Conservation (phyloP, 768 basidiomycete species). For the Lentinula sp. region DNA sequence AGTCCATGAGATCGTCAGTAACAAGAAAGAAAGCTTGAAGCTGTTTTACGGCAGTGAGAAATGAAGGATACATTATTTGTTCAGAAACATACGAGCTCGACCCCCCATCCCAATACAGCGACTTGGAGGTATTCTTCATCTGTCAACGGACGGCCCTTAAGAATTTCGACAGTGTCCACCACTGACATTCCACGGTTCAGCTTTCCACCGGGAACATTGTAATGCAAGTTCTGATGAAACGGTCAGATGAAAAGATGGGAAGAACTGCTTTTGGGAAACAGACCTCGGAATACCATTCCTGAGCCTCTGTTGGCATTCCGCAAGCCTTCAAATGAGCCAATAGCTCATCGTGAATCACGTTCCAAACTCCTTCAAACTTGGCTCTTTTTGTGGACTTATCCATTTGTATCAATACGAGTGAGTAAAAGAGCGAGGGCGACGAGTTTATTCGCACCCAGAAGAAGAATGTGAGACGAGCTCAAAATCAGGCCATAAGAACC, state of each 20-base stretch:
- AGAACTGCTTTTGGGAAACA: constrained; percentile 17
- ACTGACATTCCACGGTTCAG: constrained; percentile 94
- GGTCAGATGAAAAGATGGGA: not conserved
- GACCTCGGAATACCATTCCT: constrained; percentile 82
- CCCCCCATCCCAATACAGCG: constrained; percentile 90
- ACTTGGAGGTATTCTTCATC: constrained; percentile 88
- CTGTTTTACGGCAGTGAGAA: constrained; percentile 28
- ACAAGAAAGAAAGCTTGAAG: constrained; percentile 98
- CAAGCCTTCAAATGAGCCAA: constrained; percentile 58
- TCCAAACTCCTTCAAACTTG: constrained; percentile 72
- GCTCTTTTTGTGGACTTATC: constrained; percentile 41
- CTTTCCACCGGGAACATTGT: constrained; percentile 96
- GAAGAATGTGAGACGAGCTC: too few species aligned
- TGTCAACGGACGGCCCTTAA: constrained; percentile 63
- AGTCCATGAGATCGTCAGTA: constrained; percentile 97
- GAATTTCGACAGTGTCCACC: constrained; percentile 86
- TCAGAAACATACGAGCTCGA: constrained; percentile 72
- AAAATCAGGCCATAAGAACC: too few species aligned
- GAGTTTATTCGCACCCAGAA: too few species aligned
- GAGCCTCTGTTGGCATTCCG: constrained; percentile 78
- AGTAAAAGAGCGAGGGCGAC: not conserved
- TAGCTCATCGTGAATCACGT: constrained; percentile 70
- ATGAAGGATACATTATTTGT: not conserved
- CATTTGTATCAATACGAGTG: not conserved
- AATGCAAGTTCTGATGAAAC: constrained; percentile 66